Base-by-base conservation (phyloP, 371 early-diverging fungal species). In the Mortierella sp. region DNA sequence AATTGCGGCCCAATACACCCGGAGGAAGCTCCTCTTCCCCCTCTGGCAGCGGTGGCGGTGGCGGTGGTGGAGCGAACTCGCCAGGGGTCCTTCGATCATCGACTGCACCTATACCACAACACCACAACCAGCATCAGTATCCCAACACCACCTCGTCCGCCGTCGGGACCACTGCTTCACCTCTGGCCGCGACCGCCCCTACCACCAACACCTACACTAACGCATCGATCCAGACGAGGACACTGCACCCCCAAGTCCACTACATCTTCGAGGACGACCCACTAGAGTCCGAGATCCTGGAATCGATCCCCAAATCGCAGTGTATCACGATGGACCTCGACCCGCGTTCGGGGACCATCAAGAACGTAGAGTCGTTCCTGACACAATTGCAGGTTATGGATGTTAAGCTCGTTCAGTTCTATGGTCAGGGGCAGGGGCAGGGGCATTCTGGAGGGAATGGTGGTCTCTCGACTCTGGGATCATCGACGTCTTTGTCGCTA, bases 221-320 rank as follows among this genome's bases (percentile, higher is more conserved):
- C 64, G 5, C 69, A 16, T 13, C 52, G 14, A 43, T 82, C 43
- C 77, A 75, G 9, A 69, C 75, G n/a, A 37, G 83, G 7, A 78
- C 73, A 4, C 39, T 78, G 4, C 78, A 78, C 29, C 79, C 83
- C 1, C 78, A 75, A 34, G 76, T 83, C 5, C 83, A 83, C 31
- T 83, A 78, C 58, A 65, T 83, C 8, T 83, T 83, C 37, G 83
- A 77, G 44, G 64, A 78, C 41, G 83, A 83, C 45, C 75, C 75
- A 4, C 73, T 75, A 3, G 78, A 83, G 53, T 45, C 68, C 34
- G 75, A 74, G 37, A 78, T 75, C 39, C 68, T 83, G 43, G 78
- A 68, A 19, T 74, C 78, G 1, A 68, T 83, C 37, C 83, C 83
- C 7, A 78, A 73, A 44, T 75, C 78, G 0, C 71, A 79, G 0